These are phyloP conservation scores for Monocercomonoides exilis DNA, from an alignment of 78 protist species.

Conservation along the genomic window DNA sequence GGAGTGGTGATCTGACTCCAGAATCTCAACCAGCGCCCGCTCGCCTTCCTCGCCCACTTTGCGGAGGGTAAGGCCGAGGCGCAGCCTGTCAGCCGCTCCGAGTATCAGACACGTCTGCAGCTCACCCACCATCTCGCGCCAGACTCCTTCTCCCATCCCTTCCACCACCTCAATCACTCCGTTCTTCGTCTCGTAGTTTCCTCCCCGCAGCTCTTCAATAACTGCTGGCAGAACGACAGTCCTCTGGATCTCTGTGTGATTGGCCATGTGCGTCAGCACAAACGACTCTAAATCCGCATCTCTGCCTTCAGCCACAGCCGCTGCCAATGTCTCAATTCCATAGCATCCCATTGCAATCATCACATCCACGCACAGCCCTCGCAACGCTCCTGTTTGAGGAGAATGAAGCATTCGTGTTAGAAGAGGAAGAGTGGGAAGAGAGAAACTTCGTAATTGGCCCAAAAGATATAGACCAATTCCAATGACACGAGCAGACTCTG, in stretches of 20 bases:
- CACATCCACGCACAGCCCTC: background rate
- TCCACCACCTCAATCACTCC: background rate
- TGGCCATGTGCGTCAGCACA: background rate
- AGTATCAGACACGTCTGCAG: background rate
- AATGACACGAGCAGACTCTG: background rate
- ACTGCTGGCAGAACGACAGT: background rate
- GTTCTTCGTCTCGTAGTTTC: background rate
- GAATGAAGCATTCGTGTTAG: background rate
- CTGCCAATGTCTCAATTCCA: background rate
- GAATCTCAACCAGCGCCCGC: background rate
- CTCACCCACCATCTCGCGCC: too few species aligned
- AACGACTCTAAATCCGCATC: background rate
- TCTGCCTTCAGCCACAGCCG: background rate
- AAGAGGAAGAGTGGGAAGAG: background rate
- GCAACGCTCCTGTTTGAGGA: background rate
- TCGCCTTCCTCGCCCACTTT: background rate
- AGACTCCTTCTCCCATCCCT: too few species aligned
- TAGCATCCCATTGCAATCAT: background rate
- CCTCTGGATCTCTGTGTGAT: background rate
- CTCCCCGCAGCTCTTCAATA: background rate
- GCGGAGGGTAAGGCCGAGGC: background rate
- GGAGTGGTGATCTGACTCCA: background rate
- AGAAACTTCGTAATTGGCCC: background rate
- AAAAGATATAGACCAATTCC: background rate
- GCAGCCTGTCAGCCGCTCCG: background rate